phyloP scores from a whole-genome alignment of 1,284 basidiomycete genomes.

The Cystobasidium sp. region DNA sequence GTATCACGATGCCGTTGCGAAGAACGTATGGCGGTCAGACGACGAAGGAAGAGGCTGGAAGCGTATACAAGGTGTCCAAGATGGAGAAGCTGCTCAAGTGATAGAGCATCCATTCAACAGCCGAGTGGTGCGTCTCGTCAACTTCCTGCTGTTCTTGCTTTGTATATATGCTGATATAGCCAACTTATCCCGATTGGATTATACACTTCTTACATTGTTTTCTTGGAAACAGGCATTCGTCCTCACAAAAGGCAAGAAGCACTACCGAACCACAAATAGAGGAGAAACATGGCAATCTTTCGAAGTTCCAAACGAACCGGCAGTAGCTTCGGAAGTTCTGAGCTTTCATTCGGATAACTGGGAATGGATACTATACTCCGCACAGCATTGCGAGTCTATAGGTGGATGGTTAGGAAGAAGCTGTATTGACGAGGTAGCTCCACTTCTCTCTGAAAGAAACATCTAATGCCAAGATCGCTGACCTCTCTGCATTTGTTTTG shows the following conservation, averaged over 20 bases:
- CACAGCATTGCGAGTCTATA: constrained; percentile 66
- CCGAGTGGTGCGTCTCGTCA: constrained; percentile 65
- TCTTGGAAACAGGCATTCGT: constrained; percentile 71
- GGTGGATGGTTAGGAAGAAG: constrained; percentile 66
- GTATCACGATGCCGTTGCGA: constrained; percentile 75
- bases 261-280: constrained; percentile 83
- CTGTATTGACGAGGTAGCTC: constrained; percentile 75
- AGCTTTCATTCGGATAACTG: constrained; percentile 75
- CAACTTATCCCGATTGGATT: constrained; percentile 4
- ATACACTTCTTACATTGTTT: background rate
- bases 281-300: constrained; percentile 84
- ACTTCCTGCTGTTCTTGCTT: background rate
- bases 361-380: constrained; percentile 78
- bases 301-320: constrained; percentile 67
- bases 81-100: constrained; percentile 70
- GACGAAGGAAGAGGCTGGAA: constrained; percentile 89
- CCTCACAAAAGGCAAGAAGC: constrained; percentile 69
- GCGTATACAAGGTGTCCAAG: constrained; percentile 66
- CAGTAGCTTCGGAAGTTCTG: constrained; percentile 68
- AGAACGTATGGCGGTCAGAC: constrained; percentile 76
- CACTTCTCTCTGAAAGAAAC: background rate
- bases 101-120: constrained; percentile 87
- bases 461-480: background rate
- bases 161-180: background rate
- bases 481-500: background rate